Conservation (phyloP, 2,329 filamentous ascomycete species). For the Colletotrichum filicis region DNA sequence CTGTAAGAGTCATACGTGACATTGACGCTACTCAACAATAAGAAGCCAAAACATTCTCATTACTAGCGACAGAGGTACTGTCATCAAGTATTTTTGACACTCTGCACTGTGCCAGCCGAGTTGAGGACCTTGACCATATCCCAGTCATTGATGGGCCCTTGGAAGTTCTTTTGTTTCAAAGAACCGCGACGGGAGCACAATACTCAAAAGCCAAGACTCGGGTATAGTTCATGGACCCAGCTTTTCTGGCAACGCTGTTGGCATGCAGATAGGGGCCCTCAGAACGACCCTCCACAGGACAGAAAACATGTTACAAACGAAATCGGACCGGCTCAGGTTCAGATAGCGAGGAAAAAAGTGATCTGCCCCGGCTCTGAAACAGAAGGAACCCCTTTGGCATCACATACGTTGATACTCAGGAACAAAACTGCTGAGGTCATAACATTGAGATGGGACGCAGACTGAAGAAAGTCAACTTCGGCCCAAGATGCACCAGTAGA, state of each 20-base stretch:
- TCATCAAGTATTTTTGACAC: neutral
- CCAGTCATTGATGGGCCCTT: conserved; percentile 9
- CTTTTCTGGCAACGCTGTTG: conserved; percentile 35
- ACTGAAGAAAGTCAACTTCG: conserved; percentile 20
- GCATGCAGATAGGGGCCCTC: conserved; percentile 40
- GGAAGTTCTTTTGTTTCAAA: neutral
- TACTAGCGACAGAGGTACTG: too few relatives aligned
- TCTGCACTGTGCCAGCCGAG: neutral
- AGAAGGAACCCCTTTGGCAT: conserved; percentile 42
- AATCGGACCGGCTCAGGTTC: conserved; percentile 37
- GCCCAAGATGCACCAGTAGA: neutral
- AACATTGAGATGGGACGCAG: conserved; percentile 43
- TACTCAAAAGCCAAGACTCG: neutral
- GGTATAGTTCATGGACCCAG: conserved; percentile 2
- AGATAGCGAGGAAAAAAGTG: conserved; percentile 36
- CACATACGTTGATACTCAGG: conserved; percentile 44
- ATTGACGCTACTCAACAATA: neutral
- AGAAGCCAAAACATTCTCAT: too few relatives aligned
- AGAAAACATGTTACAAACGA: conserved; percentile 38
- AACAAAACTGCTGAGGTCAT: conserved; percentile 42
- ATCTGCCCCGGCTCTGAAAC: conserved; percentile 35
- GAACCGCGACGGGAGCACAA: neutral
- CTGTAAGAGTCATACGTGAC: neutral
- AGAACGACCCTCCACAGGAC: conserved; percentile 36
- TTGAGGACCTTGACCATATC: neutral